Conservation (phyloP, 2,329 filamentous ascomycete genomes). For the Ramichloridium luteum region DNA sequence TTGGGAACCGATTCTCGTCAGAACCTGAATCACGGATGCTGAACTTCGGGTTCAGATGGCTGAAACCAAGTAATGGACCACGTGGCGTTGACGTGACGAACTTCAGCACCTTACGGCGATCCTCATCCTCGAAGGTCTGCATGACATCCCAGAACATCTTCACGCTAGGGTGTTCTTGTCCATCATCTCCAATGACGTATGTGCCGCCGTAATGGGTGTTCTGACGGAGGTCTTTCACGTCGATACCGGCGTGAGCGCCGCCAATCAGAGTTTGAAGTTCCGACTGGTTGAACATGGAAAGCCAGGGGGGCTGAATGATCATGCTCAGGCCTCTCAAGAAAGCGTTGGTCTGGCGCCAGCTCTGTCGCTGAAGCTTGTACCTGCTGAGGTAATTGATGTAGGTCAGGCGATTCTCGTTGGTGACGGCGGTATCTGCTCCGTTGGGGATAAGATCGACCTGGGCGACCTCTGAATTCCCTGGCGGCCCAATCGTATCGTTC, state of each 20-base stretch:
- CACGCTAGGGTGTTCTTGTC: conserved; percentile 72
- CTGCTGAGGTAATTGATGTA: conserved; percentile 88
- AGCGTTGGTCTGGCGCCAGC: conserved; percentile 66
- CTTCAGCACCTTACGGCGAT: conserved; percentile 77
- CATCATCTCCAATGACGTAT: conserved; percentile 82
- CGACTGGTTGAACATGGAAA: conserved; percentile 96
- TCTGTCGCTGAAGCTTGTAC: conserved; percentile 73
- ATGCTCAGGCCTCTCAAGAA: conserved; percentile 76
- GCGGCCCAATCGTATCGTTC: conserved; percentile 47
- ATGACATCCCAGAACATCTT: conserved; percentile 87
- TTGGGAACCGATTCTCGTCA: conserved; percentile 70
- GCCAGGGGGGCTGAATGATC: conserved; percentile 85
- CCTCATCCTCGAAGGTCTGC: conserved; percentile 58
- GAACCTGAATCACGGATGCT: conserved; percentile 74
- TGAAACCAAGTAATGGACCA: conserved; percentile 80
- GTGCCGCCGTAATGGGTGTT: conserved; percentile 82
- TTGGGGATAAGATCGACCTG: conserved; percentile 65
- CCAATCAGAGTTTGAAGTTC: conserved; percentile 90
- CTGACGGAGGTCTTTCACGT: conserved; percentile 69
- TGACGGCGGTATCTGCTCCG: conserved; percentile 67
- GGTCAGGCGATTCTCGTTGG: conserved; percentile 82
- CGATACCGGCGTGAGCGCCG: conserved; percentile 67
- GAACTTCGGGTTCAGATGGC: conserved; percentile 71
- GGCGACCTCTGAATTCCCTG: conserved; percentile 39
- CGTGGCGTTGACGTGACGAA: conserved; percentile 91